Conservation (phyloP, 345 rosid species). For the Fremontodendron californicum region DNA sequence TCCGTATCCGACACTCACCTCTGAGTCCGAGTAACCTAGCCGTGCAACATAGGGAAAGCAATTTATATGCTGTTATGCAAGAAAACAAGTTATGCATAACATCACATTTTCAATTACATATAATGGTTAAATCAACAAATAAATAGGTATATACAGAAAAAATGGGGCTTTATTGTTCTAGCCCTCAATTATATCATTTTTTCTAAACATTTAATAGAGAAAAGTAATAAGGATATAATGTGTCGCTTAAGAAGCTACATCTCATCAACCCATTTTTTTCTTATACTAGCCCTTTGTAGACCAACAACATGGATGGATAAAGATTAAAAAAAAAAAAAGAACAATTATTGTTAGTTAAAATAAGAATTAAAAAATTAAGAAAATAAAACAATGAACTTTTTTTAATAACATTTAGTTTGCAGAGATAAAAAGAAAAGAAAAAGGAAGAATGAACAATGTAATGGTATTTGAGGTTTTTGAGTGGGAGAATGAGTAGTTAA, state of each 20-base stretch:
- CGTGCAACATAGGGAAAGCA: background rate
- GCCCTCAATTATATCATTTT: background rate
- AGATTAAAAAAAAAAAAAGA: background rate
- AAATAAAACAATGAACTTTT: background rate
- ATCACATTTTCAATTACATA: background rate
- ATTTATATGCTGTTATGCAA: background rate
- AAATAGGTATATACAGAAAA: background rate
- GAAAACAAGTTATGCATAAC: background rate
- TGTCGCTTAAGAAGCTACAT: background rate
- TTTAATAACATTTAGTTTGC: background rate
- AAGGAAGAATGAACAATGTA: background rate
- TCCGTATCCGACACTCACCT: too few relatives aligned
- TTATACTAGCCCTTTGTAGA: background rate
- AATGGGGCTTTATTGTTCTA: background rate
- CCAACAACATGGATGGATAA: background rate
- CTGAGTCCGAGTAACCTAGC: too few relatives aligned
- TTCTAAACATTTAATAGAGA: background rate
- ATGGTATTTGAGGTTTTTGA: background rate
- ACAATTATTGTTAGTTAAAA: background rate
- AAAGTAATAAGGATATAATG: background rate
- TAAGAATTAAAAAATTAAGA: background rate
- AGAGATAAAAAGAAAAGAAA: background rate
- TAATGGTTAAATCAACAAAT: background rate
- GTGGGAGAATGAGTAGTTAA: background rate
- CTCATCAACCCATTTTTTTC: background rate